These are phyloP conservation scores for Psilocybe cubensis DNA, from an alignment of 768 basidiomycete species.

Conservation along the genomic window DNA sequence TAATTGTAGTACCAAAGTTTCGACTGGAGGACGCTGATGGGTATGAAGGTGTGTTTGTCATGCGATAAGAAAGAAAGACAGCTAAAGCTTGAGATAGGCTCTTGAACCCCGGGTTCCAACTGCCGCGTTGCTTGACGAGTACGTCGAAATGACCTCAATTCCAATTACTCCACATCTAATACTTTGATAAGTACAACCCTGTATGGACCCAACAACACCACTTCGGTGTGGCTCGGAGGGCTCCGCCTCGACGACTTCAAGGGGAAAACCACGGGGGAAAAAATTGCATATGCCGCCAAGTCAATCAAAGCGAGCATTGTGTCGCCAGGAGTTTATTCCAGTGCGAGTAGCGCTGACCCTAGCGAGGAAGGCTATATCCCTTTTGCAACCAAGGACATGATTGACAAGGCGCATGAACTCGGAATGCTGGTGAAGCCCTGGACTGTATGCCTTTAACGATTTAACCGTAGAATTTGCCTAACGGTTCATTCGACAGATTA, in stretches of 20 bases:
- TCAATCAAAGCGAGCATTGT: conserved; percentile 67
- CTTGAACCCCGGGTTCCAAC: conserved; percentile 59
- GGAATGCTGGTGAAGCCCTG: conserved; percentile 72
- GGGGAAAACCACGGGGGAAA: conserved; percentile 58
- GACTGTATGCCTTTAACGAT: conserved; percentile 53
- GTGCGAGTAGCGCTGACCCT: conserved; percentile 43
- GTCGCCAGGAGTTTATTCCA: conserved; percentile 57
- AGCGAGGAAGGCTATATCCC: conserved; percentile 45
- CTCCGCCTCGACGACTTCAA: conserved; percentile 64
- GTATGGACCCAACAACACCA: conserved; percentile 40
- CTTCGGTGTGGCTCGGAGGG: conserved; percentile 73
- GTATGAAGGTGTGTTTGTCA: conserved; percentile 60
- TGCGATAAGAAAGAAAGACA: neutral
- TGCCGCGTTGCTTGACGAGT: conserved; percentile 72
- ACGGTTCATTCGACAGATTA: conserved; percentile 44
- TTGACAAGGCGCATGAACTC: conserved; percentile 64
- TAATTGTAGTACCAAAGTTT: conserved; percentile 72
- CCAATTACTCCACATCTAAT: neutral
- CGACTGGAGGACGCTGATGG: conserved; percentile 77
- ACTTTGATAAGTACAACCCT: conserved; percentile 40
- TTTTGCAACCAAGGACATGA: conserved; percentile 73
- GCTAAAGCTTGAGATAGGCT: conserved; percentile 33
- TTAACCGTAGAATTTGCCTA: neutral
- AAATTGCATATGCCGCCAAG: conserved; percentile 71
- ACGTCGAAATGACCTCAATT: conserved; percentile 23